phyloP scores from a whole-genome alignment of 257 asterid genomes.

The Thymus mandschuricus region DNA sequence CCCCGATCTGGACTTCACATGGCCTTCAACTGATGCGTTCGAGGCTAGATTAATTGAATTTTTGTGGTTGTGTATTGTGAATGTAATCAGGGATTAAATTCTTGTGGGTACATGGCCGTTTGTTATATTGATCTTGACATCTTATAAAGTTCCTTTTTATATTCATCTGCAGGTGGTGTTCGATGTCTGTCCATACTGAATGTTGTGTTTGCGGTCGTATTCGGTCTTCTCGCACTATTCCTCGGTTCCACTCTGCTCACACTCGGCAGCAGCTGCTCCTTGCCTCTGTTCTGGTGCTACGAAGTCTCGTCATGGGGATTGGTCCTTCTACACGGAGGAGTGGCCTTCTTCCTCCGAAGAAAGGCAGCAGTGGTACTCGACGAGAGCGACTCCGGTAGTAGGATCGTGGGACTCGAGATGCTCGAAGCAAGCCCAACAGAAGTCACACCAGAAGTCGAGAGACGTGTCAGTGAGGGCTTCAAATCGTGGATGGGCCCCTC shows the following conservation, averaged over 20 bases:
- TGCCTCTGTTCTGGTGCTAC: slow-evolving; percentile 96
- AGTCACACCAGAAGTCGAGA: slow-evolving; percentile 82
- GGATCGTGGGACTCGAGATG: slow-evolving; percentile 85
- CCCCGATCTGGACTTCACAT: slow-evolving; percentile 6
- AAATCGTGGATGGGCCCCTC: slow-evolving; percentile 98
- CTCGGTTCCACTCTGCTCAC: slow-evolving; percentile 96
- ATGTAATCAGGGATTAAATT: not conserved
- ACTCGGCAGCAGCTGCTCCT: slow-evolving; percentile 88
- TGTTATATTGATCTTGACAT: slow-evolving; percentile 2
- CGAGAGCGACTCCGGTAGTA: slow-evolving; percentile 56
- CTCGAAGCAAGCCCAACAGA: slow-evolving; percentile 75
- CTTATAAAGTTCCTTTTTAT: not conserved
- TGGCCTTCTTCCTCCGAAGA: slow-evolving; percentile 70
- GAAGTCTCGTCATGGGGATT: slow-evolving; percentile 83
- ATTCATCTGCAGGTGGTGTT: slow-evolving; percentile 67
- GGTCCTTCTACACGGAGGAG: slow-evolving; percentile 79
- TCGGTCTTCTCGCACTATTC: slow-evolving; percentile 83
- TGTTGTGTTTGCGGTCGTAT: slow-evolving; percentile 62
- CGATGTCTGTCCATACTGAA: slow-evolving; percentile 90
- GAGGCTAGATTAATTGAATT: not conserved
- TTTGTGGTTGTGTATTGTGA: slow-evolving; percentile 1
- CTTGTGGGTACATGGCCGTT: not conserved
- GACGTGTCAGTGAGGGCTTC: slow-evolving; percentile 81
- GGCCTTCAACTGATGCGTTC: not conserved
- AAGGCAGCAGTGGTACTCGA: slow-evolving; percentile 69